Conservation (phyloP, 2,329 filamentous ascomycete species). For the Gliomastix tumulicola region DNA sequence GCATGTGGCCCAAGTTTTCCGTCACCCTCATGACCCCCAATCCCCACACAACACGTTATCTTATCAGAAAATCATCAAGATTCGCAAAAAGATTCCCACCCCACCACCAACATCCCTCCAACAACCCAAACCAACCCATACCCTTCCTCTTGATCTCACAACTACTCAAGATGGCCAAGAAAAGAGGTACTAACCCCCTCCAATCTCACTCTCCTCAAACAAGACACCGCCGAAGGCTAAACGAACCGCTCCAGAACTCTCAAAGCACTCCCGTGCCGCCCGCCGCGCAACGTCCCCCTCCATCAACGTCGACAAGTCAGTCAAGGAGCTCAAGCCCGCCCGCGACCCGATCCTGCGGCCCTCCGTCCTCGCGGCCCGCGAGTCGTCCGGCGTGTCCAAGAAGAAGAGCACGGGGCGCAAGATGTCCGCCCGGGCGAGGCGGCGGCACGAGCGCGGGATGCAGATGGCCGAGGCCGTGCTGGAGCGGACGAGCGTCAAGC, state of each 20-base stretch:
- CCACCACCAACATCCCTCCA: too few relatives aligned
- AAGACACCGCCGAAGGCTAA: too few relatives aligned
- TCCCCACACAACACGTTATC: too few relatives aligned
- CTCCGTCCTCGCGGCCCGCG: constrained; percentile 63
- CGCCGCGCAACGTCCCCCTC: constrained; percentile 65
- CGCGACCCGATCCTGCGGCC: constrained; percentile 41
- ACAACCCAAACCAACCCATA: background rate
- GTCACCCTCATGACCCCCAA: too few relatives aligned
- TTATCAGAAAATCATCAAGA: too few relatives aligned
- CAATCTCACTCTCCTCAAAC: too few relatives aligned
- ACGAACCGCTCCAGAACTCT: too few relatives aligned
- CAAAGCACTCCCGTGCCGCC: constrained; percentile 67
- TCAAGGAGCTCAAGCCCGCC: constrained; percentile 50
- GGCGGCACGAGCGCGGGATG: constrained; percentile 48
- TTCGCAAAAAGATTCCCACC: too few relatives aligned
- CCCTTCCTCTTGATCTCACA: too few relatives aligned
- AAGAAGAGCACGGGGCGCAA: constrained; percentile 60
- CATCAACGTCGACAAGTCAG: constrained; percentile 65
- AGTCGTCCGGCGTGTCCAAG: constrained; percentile 60
- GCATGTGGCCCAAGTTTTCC: too few relatives aligned
- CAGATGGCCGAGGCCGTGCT: constrained; percentile 53
- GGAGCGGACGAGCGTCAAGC: constrained; percentile 50
- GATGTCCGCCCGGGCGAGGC: constrained; percentile 47
- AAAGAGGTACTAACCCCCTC: too few relatives aligned
- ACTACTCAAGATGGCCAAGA: constrained; percentile 19